A percentile compares a stretch with the other conserved stretches of the same genome.
phyloP scores from a whole-genome alignment of 345 rosid species.

The Rhizophora apiculata region DNA sequence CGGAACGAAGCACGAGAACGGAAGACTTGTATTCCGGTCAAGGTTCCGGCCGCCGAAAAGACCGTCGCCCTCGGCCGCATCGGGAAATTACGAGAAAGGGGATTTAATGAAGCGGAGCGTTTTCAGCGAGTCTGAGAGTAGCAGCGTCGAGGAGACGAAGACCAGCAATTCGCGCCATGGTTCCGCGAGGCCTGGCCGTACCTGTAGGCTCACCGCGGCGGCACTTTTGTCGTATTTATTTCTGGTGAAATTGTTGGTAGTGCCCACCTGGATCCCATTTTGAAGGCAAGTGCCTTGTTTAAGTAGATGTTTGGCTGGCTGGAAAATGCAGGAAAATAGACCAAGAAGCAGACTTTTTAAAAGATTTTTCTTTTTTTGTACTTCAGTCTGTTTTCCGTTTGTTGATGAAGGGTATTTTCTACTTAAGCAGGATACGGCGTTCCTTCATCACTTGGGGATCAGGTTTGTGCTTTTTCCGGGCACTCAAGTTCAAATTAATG shows the following conservation, averaged over 20 bases:
- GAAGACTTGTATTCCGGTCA: not conserved
- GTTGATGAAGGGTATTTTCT: not conserved
- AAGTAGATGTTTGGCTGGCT: not conserved
- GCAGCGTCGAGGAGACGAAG: constrained; percentile 35
- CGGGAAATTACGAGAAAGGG: not conserved
- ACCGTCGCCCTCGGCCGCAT: not conserved
- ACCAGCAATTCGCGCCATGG: constrained; percentile 77
- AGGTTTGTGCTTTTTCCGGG: constrained; percentile 83
- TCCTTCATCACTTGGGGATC: constrained; percentile 86
- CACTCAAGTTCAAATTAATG: constrained; percentile 82
- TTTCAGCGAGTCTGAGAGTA: constrained; percentile 35
- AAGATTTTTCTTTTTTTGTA: not conserved
- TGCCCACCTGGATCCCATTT: constrained; percentile 53
- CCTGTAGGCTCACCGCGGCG: constrained; percentile 78
- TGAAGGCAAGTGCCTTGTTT: constrained; percentile 52
- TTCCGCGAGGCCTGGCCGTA: constrained; percentile 99
- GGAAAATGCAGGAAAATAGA: not conserved
- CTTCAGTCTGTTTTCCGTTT: no score
- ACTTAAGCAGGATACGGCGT: constrained; percentile 75
- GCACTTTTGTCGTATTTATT: constrained; percentile 67
- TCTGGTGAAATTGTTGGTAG: constrained; percentile 66
- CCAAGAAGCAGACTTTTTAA: not conserved
- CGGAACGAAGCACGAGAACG: not conserved
- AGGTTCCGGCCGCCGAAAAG: constrained; percentile 8
- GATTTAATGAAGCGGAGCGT: constrained; percentile 26